A percentile compares a stretch with the other conserved stretches of the same genome.
phyloP scores from a whole-genome alignment of 371 early-diverging fungal genomes.

The Smittium culicis region DNA sequence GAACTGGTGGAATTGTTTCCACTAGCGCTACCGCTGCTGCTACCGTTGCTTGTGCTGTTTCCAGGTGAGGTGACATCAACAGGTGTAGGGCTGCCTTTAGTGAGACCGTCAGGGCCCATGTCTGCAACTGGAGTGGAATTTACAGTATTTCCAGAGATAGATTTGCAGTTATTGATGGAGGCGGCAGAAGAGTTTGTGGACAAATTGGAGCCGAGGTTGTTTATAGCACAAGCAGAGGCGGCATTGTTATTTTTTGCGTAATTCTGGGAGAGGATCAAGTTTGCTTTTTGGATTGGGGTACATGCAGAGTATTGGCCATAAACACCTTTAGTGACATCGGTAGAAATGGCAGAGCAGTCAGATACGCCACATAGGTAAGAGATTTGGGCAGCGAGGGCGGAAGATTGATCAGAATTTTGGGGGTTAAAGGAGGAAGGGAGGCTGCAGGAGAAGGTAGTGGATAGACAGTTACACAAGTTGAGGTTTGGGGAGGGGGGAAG shows the following conservation, averaged over 20 bases:
- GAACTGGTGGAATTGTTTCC: no score
- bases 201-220: no score
- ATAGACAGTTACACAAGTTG: conserved; percentile 53
- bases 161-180: no score
- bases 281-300: conserved; percentile 18
- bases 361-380: conserved; percentile 25
- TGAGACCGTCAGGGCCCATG: no score
- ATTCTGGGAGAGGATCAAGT: conserved; percentile 29
- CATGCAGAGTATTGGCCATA: conserved; percentile 27
- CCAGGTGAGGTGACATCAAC: no score
- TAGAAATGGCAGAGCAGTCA: conserved; percentile 22
- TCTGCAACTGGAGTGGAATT: no score
- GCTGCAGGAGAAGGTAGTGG: conserved; percentile 42
- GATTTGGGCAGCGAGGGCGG: conserved; percentile 18
- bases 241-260: conserved; percentile 10
- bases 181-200: no score
- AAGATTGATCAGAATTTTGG: conserved; percentile 15
- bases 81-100: no score
- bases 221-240: no score
- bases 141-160: no score
- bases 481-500: conserved; percentile 57
- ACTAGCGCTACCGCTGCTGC: no score
- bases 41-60: no score
- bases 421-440: conserved; percentile 15
- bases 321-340: conserved; percentile 19